Conservation (phyloP, 1,139 yeast species). For the Taiozyma sp. region DNA sequence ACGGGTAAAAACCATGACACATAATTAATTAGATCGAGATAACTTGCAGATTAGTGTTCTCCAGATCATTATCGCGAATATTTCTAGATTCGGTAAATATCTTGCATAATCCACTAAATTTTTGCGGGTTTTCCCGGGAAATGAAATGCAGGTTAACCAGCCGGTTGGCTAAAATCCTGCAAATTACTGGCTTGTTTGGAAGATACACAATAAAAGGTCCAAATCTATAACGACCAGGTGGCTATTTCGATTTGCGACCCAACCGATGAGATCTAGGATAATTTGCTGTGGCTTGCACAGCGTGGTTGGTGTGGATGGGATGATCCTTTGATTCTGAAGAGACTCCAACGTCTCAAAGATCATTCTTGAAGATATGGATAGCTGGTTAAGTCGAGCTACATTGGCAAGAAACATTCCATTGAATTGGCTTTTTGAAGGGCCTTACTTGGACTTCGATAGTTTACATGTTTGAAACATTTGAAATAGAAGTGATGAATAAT, state of each 20-base stretch:
- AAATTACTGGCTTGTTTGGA: neutral
- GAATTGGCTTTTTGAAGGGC: no score
- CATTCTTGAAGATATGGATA: no score
- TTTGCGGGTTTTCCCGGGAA: neutral
- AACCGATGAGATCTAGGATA: neutral
- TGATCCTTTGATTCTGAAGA: no score
- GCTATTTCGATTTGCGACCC: neutral
- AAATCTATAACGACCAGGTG: neutral
- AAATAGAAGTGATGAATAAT: no score
- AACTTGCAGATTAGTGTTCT: neutral
- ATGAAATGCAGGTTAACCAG: neutral
- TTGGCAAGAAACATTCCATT: no score
- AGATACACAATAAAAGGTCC: neutral
- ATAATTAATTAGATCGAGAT: neutral
- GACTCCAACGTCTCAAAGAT: no score
- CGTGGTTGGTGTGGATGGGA: no score
- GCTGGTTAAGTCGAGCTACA: no score
- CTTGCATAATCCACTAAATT: neutral
- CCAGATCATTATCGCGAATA: neutral
- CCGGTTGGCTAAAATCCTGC: neutral
- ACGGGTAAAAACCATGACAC: neutral
- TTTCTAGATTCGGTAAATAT: neutral
- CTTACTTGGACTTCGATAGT: no score
- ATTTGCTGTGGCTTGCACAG: neutral
- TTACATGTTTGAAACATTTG: neutral